Conservation (phyloP, 2,329 filamentous ascomycete species). For the Fusarium sulawesiense region DNA sequence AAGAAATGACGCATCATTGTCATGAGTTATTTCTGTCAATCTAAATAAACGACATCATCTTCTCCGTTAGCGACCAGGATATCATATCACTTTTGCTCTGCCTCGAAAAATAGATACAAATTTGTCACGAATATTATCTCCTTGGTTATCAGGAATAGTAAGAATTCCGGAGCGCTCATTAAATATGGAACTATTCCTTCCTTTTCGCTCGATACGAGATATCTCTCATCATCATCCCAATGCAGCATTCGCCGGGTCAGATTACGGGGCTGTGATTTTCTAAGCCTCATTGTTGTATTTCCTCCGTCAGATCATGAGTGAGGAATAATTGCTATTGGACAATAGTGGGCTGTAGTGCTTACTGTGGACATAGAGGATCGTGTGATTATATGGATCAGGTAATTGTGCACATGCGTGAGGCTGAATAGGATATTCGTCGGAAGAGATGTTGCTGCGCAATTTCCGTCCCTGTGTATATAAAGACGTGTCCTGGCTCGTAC, state of each 20-base stretch:
- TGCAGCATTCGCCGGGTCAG: background rate
- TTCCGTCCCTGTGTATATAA: background rate
- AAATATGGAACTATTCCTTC: background rate
- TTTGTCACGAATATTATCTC: too few species aligned
- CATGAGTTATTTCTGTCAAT: too few species aligned
- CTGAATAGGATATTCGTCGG: accelerated
- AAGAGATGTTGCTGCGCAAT: background rate
- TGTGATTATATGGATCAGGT: background rate
- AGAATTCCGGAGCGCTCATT: too few species aligned
- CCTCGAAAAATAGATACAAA: accelerated
- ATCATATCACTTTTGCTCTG: too few species aligned
- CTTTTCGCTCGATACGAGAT: background rate
- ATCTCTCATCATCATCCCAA: background rate
- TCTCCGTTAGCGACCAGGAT: too few species aligned
- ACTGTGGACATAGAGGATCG: background rate
- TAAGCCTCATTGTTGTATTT: background rate
- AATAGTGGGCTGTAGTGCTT: background rate
- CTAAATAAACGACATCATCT: too few species aligned
- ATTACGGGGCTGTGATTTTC: background rate
- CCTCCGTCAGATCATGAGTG: accelerated
- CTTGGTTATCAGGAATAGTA: too few species aligned
- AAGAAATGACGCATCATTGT: too few species aligned
- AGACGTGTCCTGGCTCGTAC: accelerated
- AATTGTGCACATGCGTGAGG: background rate
- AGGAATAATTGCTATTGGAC: accelerated